Base-by-base conservation (phyloP, 257 asterid genomes). In the Solanum chiquidenum region DNA sequence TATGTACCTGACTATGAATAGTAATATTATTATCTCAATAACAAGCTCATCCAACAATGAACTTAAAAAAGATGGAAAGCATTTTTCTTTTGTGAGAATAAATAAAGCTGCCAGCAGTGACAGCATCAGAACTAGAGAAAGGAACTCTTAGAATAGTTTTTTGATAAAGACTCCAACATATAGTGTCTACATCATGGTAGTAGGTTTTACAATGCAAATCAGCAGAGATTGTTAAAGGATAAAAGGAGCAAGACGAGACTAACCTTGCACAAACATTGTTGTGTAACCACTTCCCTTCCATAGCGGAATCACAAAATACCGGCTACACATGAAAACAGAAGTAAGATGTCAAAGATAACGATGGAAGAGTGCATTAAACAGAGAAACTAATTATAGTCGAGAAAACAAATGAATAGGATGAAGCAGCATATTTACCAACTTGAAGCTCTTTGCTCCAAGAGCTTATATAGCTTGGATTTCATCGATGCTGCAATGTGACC, bases 261-360 rank as follows among this genome's bases (percentile, higher is more conserved):
- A 33, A 97, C 99, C 98, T 95, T 97, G 98, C 85, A 94, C 86
- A 90, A 95, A 95, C 98, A 95, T 97, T 12, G 98, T 94, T 68
- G 95, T 89, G 91, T 97, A 95, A 87, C 99, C 99, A 86, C 92
- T 92, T 92, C 98, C 99, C 92, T 91, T 97, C 99, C 99, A 95
- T 90, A 95, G 42, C 5, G 98, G 98, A 90, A 95, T 90, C 91
- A 95, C 99, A 90, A 97, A 97, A 89, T 95, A 93, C 72, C 93
- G 98, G 91, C 99, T 95, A 93, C 91, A 89, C 88, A 91, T 46
- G 86, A 86, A 49, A 68, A 52, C 44, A 83, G 62, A 83, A 85
- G 46, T 46, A 86, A 83, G 85, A 74, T 49, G 46, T 29, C 89
- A 49, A 60, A 64, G 86, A 86, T 37, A 83, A 90, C 23, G 83